Base-by-base conservation (phyloP, 495 filamentous ascomycete species). In the Elasticomyces elasticus region DNA sequence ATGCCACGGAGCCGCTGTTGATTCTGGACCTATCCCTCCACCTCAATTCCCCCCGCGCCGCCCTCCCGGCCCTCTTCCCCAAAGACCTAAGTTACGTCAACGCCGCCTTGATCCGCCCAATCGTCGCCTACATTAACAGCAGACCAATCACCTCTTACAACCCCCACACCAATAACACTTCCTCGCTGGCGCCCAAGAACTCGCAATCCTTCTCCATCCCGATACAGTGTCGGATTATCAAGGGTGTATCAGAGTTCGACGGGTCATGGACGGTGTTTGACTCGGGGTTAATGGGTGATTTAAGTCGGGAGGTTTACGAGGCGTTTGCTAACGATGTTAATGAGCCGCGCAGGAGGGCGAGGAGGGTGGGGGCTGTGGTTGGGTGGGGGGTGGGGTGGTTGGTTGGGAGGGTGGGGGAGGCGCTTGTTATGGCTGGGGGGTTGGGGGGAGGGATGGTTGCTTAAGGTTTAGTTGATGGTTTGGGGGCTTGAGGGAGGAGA, bases 111-210 rank as follows among this genome's bases (percentile, higher is more conserved):
- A 84, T 97, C 37, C 80, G 92, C 24, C 92, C 92, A 15, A 98
- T 98, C 51, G 92, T 98, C n/a, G 94, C 92, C 1, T 98, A 96
- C 64, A 96, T 98, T 70, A 98, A 98, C 68, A n/a, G n/a, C n/a
- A n/a, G n/a, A n/a, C n/a, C n/a, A n/a, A n/a, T n/a, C n/a, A n/a
- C n/a, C n/a, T n/a, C n/a, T n/a, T 87, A 87, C 27, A 81, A 85
- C 65, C 83, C 81, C 62, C 27, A 37, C 19, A 90, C 89, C n/a
- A n/a, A n/a, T n/a, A n/a, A n/a, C n/a, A n/a, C n/a, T n/a, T n/a
- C n/a, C n/a, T n/a, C n/a, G n/a, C n/a, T n/a, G n/a, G n/a, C n/a
- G n/a, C n/a, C n/a, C n/a, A n/a, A n/a, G n/a, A n/a, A n/a, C n/a
- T n/a, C n/a, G n/a, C n/a, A n/a, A n/a, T n/a, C n/a, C n/a, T n/a